Evolutionary conservation across 1,139 yeast species (phyloP), one percentile per base, ranked within the genome.

Genomic region (Candida pseudoviswanathii): DNA sequence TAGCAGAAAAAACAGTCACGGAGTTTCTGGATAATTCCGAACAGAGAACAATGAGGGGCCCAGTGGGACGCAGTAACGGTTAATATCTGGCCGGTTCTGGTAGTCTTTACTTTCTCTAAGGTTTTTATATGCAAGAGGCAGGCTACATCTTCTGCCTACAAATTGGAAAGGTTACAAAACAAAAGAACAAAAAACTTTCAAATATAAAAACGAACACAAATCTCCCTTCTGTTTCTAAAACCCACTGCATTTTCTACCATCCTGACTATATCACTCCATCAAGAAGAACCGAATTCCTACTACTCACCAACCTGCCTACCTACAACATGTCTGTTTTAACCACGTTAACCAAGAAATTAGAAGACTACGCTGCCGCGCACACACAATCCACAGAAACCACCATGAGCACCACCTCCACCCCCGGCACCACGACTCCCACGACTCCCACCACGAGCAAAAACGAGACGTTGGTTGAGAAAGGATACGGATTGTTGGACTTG

Each of bases 401-500:
- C 9, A 39, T 10, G 16, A 39, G 10, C 9, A 29, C 16, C n/a
- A 21, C 30, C 7, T 24, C 21, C 34, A 44, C 21, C 7, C n/a
- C 26, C 40, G 43, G 16, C 8, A 44, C 46, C 37, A 36, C 39
- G n/a, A 34, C n/a, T n/a, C n/a, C 37, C 16, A 47, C 39, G 7
- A 10, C 44, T 10, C 30, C 47, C 29, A 37, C 32, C 37, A 16
- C 11, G 16, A 33, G 16, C 34, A 45, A 26, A 10, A 43, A 43
- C 36, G 47, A 44, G 25, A 29, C 43, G 4, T 31, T 45, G 30
- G 25, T 44, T 34, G 52, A 48, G 34, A 39, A 32, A 10, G 48
- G 42, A 5, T 49, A 34, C 22, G 45, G 42, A n/a, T 8, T 48
- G 5, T 47, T 55, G 25, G 60, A 57, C 34, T 45, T 45, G 16